Percentiles rank a stretch among this genome's conserved stretches.
Conservation (phyloP, 2,329 filamentous ascomycete species). For the Alternaria brassicicola region DNA sequence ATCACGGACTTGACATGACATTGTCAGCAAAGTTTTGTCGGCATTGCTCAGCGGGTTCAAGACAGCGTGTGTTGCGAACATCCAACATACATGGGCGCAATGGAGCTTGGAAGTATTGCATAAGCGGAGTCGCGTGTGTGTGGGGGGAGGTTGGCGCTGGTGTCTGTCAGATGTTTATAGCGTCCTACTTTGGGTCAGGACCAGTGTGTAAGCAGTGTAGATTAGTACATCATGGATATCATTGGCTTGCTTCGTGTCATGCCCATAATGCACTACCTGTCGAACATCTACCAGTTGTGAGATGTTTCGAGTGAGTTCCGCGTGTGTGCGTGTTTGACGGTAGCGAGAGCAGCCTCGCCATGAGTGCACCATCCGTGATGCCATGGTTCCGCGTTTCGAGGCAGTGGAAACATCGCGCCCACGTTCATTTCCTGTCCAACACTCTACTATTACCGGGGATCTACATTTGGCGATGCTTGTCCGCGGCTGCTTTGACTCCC, state of each 20-base stretch:
- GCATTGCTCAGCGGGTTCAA: conserved; percentile 6
- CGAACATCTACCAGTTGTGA: not conserved
- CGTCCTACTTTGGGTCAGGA: conserved; percentile 5
- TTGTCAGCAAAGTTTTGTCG: conserved; percentile 9
- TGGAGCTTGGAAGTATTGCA: conserved; percentile 14
- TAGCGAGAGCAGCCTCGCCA: not conserved
- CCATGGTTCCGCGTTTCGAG: not conserved
- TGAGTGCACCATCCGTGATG: not conserved
- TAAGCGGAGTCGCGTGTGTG: conserved; percentile 11
- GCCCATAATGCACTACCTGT: not conserved
- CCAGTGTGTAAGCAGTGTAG: conserved; percentile 10
- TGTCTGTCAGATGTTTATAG: conserved; percentile 2
- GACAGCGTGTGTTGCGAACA: conserved; percentile 2
- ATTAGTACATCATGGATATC: conserved; percentile 5
- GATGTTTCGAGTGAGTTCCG: not conserved
- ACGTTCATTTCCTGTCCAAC: not conserved
- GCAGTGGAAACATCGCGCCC: not conserved
- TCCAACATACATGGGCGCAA: conserved; percentile 11
- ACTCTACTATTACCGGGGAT: not conserved
- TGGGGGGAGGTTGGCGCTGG: conserved; percentile 6
- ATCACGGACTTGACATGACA: not conserved
- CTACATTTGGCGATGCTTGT: not conserved
- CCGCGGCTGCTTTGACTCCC: not conserved
- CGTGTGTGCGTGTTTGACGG: not conserved
- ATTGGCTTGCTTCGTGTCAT: not conserved